Conservation (phyloP, 768 basidiomycete genomes). For the Lactarius evosmus region DNA sequence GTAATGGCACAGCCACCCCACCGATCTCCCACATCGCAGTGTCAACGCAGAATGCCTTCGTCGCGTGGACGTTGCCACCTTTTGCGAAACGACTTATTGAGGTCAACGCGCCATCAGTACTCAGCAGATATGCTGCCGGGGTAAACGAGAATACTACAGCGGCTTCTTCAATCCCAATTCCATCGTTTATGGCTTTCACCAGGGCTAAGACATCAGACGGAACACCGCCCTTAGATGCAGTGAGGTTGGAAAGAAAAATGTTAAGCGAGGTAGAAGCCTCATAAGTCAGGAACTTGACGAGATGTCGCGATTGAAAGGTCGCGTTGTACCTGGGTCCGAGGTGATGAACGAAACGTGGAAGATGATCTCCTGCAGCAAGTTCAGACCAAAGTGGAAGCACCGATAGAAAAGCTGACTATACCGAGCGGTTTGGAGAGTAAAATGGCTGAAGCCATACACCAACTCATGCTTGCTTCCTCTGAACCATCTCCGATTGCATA, state of each 20-base stretch:
- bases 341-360: constrained; percentile 73
- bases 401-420: constrained; percentile 31
- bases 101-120: constrained; percentile 14
- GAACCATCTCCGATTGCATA: constrained; percentile 59
- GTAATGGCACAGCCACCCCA: constrained; percentile 69
- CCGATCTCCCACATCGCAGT: constrained; percentile 78
- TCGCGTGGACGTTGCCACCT: constrained; percentile 56
- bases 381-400: constrained; percentile 1
- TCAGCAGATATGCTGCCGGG: constrained; percentile 32
- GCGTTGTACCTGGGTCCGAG: constrained; percentile 76
- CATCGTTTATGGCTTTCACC: constrained; percentile 50
- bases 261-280: constrained; percentile 81
- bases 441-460: constrained; percentile 68
- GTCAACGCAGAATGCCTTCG: constrained; percentile 66
- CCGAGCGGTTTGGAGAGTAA: constrained; percentile 58
- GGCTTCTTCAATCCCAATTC: constrained; percentile 42
- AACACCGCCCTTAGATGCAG: constrained; percentile 36
- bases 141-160: constrained; percentile 41
- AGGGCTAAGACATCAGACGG: constrained; percentile 38
- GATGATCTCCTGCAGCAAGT: constrained; percentile 52
- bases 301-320: constrained; percentile 67
- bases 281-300: constrained; percentile 78
- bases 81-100: constrained; percentile 23
- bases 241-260: constrained; percentile 59
- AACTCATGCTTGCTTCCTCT: constrained; percentile 46